Conservation (phyloP, 2,329 filamentous ascomycete genomes). For the Cercospora zeae-maydis region DNA sequence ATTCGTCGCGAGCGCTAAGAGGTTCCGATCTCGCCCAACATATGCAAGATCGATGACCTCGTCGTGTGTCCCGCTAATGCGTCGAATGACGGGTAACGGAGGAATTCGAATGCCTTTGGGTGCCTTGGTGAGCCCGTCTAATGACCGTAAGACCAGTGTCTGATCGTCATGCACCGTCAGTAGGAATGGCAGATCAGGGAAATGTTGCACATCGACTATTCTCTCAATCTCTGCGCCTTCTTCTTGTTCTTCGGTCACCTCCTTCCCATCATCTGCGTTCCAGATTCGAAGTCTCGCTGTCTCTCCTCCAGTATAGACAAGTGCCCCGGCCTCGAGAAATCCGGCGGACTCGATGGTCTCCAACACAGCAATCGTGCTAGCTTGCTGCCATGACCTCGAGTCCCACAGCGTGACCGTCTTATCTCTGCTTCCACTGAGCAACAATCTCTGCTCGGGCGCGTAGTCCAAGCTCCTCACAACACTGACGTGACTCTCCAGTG, state of each 20-base stretch:
- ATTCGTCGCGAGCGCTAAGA: slow-evolving; percentile 89
- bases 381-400: slow-evolving; percentile 74
- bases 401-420: slow-evolving; percentile 95
- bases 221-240: slow-evolving; percentile 57
- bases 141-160: slow-evolving; percentile 72
- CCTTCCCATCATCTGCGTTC: slow-evolving; percentile 71
- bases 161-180: slow-evolving; percentile 86
- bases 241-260: slow-evolving; percentile 73
- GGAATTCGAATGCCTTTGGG: slow-evolving; percentile 17
- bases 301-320: slow-evolving; percentile 81
- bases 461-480: slow-evolving; percentile 87
- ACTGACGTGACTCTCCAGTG: slow-evolving; percentile 87
- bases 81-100: slow-evolving; percentile 60
- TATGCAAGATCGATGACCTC: slow-evolving; percentile 95
- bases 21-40: slow-evolving; percentile 71
- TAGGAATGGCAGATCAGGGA: slow-evolving; percentile 63
- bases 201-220: slow-evolving; percentile 69
- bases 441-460: slow-evolving; percentile 65
- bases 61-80: slow-evolving; percentile 94
- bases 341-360: slow-evolving; percentile 82
- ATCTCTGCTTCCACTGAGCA: slow-evolving; percentile 84
- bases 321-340: slow-evolving; percentile 66
- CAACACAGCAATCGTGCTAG: slow-evolving; percentile 75
- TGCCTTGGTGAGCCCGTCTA: slow-evolving; percentile 40
- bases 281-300: slow-evolving; percentile 80